A percentile compares a stretch with the other conserved stretches of the same genome.
phyloP scores from a whole-genome alignment of 164 flowering plant genomes.

The Cinnamomum chago region DNA sequence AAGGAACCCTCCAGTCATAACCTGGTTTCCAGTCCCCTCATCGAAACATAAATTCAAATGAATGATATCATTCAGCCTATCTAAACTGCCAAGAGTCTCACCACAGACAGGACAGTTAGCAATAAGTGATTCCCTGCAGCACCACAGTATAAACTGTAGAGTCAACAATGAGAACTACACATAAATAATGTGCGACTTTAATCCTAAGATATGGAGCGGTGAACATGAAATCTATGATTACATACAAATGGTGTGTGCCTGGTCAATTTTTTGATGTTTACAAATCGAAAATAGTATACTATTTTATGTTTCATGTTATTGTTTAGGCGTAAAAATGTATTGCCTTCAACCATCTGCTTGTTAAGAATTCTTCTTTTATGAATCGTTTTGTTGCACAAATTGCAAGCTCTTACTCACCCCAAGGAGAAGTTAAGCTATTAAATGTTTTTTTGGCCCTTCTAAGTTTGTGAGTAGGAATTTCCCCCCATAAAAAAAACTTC shows the following conservation, averaged over 20 bases:
- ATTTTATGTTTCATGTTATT: no score
- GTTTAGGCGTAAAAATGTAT: no score
- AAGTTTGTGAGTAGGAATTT: no score
- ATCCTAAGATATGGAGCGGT: neutral
- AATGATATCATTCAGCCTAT: slow-evolving; percentile 61
- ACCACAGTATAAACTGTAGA: neutral
- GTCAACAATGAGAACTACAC: neutral
- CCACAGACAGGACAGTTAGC: slow-evolving; percentile 64
- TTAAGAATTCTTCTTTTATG: no score
- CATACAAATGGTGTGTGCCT: neutral
- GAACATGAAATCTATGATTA: neutral
- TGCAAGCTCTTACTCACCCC: no score
- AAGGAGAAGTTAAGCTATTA: no score
- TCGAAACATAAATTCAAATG: slow-evolving; percentile 90
- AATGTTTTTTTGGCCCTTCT: no score
- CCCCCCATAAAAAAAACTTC: no score
- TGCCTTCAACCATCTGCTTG: no score
- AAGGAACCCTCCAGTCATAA: slow-evolving; percentile 89
- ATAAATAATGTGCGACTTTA: neutral
- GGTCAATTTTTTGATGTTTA: neutral
- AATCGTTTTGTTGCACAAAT: no score
- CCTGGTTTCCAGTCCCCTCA: slow-evolving; percentile 91
- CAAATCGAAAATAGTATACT: no score
- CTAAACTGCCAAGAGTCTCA: slow-evolving; percentile 52
- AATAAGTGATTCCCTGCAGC: slow-evolving; percentile 51